Percentiles rank a stretch among this genome's conserved stretches.
phyloP scores from a whole-genome alignment of 768 basidiomycete species.

The Clitopilus passeckerianus region DNA sequence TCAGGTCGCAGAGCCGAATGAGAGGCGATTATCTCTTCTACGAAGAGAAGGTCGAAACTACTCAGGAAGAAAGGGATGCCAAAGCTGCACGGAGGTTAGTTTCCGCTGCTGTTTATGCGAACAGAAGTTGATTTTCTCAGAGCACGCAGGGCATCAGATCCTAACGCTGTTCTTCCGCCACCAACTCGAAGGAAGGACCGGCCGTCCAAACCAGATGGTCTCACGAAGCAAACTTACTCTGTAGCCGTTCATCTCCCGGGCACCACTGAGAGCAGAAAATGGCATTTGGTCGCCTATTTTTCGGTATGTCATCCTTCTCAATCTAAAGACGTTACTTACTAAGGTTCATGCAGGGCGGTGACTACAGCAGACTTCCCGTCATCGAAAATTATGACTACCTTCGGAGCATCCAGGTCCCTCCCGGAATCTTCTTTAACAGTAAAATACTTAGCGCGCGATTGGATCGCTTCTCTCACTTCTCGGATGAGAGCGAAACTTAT shows the following conservation, averaged over 20 bases:
- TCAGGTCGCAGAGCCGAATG: constrained; percentile 84
- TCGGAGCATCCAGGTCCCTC: constrained; percentile 59
- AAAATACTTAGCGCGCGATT: constrained; percentile 41
- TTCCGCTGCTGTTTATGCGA: not conserved
- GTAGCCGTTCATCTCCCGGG: constrained; percentile 67
- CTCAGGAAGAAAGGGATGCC: constrained; percentile 72
- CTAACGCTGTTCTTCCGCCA: constrained; percentile 49
- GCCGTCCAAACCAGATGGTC: constrained; percentile 73
- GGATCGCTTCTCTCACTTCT: constrained; percentile 40
- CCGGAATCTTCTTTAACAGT: constrained; percentile 69
- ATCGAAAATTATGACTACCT: constrained; percentile 75
- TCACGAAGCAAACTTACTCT: constrained; percentile 84
- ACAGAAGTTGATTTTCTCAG: constrained; percentile 24
- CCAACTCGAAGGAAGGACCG: constrained; percentile 70
- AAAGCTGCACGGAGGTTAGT: constrained; percentile 73
- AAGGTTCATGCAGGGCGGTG: constrained; percentile 44
- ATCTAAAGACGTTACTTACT: not conserved
- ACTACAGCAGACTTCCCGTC: constrained; percentile 65
- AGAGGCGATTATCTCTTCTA: constrained; percentile 80
- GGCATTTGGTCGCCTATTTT: constrained; percentile 85
- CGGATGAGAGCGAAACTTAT: constrained; percentile 38
- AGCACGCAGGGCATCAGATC: constrained; percentile 57
- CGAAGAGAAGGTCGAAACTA: constrained; percentile 79
- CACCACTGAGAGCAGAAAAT: constrained; percentile 56
- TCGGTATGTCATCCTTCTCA: constrained; percentile 37